phyloP scores from a whole-genome alignment of 371 early-diverging fungal genomes.

The Nosema muscidifuracis region DNA sequence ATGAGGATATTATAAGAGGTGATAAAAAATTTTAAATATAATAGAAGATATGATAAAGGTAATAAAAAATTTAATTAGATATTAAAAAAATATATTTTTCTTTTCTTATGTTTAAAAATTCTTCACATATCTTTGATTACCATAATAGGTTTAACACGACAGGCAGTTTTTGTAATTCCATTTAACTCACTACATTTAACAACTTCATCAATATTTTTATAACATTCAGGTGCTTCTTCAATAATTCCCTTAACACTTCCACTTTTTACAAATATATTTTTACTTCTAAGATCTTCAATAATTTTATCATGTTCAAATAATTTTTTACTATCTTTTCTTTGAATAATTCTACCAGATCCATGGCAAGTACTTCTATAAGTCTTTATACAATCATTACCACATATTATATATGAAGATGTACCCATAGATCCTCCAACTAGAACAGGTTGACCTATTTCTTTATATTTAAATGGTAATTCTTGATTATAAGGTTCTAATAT shows the following conservation, averaged over 20 bases:
- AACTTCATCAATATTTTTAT: slow-evolving; percentile 62
- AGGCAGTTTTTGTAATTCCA: slow-evolving; percentile 51
- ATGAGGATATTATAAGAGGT: too few species aligned
- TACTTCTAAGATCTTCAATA: slow-evolving; percentile 15
- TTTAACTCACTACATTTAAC: slow-evolving; percentile 54
- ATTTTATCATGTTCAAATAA: slow-evolving; percentile 45
- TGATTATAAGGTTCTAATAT: slow-evolving; percentile 23
- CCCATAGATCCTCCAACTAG: slow-evolving; percentile 64
- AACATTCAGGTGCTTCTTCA: slow-evolving; percentile 60
- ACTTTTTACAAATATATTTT: slow-evolving; percentile 46
- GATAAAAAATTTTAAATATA: too few species aligned
- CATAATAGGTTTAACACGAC: slow-evolving; percentile 50
- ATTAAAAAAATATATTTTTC: too few species aligned
- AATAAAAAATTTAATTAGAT: too few species aligned
- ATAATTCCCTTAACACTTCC: slow-evolving; percentile 30
- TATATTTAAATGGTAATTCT: slow-evolving; percentile 31
- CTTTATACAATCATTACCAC: slow-evolving; percentile 24
- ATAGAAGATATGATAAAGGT: too few species aligned
- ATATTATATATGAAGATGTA: slow-evolving; percentile 59
- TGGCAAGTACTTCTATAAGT: slow-evolving; percentile 57
- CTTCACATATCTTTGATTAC: slow-evolving; percentile 61
- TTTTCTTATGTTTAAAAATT: too few species aligned
- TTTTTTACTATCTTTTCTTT: slow-evolving; percentile 41
- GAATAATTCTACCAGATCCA: slow-evolving; percentile 61
- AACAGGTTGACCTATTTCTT: slow-evolving; percentile 40